Evolutionary conservation across 228 moss, liverwort and hornwort genomes (phyloP), one percentile per base, ranked within the genome.

Genomic region (Sphagnum magellanicum): DNA sequence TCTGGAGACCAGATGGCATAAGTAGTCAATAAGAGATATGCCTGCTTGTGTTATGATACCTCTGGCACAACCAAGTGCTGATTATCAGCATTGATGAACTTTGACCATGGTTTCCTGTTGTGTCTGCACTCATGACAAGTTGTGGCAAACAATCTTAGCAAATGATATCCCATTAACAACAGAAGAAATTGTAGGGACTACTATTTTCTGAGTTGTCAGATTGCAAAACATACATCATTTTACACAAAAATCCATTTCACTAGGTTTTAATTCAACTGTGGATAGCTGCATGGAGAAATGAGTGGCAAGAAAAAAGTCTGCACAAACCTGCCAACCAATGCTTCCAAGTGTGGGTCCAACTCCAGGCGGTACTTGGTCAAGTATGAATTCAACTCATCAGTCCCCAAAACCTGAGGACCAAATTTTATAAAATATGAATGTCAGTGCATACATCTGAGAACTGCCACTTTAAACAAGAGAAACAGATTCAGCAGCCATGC

Each of bases 321-420:
- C 32, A 51, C 67, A 55, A 50, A 96, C 96, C 96, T 93, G 86
- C 93, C 96, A 72, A 97, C 96, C 76, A 97, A 73, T 6, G 89
- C 91, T 78, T 97, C 96, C 67, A 97, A 79, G 68, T 97, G 96
- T 49, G 96, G 96, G 71, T 97, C 96, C 77, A 97, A 77, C 77
- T 97, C 96, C 78, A 97, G 73, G 8, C 93, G 89, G 60, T 97
- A 97, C 81, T 97, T 97, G 77, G 78, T 97, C n/a, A 97, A 84
- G 70, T 93, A 97, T 6, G 81, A 74, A 71, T 88, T 91, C 89
- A 97, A 81, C 66, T 97, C 96, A 49, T 97, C 93, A 49, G 96
- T 97, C 50, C 95, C 95, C 67, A 92, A 73, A 7, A 92, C 92
- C 92, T 92, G 77, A 63, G 8, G 9, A 55, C 55, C 55, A 32